These are phyloP conservation scores for Ustilago crameri DNA, from an alignment of 1,284 basidiomycete species.

Conservation along the genomic window DNA sequence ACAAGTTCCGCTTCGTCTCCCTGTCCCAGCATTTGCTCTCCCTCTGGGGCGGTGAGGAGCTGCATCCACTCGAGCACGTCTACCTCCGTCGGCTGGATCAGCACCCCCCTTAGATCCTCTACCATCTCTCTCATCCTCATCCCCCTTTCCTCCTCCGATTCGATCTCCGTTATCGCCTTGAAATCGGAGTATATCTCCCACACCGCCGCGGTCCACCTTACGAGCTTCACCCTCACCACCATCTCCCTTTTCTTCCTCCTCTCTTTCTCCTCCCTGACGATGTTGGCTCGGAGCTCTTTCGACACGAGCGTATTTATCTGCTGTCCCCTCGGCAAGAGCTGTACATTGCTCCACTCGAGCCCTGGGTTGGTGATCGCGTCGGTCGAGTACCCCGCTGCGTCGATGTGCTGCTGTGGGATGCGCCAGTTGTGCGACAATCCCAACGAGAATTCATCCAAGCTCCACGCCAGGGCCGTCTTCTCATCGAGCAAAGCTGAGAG, in stretches of 20 bases:
- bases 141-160: background rate
- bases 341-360: background rate
- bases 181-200: constrained; percentile 2
- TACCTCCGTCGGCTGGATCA: constrained; percentile 3
- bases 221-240: constrained; percentile 17
- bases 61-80: constrained; percentile 37
- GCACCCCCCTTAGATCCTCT: constrained; percentile 6
- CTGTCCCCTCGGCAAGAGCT: constrained; percentile 24
- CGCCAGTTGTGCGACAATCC: constrained; percentile 44
- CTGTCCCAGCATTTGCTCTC: background rate
- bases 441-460: constrained; percentile 24
- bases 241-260: background rate
- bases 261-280: background rate
- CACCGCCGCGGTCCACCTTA: constrained; percentile 12
- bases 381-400: constrained; percentile 25
- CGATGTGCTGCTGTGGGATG: constrained; percentile 16
- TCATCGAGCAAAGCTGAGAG: constrained; percentile 21
- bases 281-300: constrained; percentile 2
- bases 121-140: background rate
- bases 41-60: background rate
- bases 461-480: constrained; percentile 19
- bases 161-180: background rate
- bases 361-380: constrained; percentile 17
- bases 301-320: constrained; percentile 36
- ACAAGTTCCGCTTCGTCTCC: background rate